Evolutionary conservation across 768 basidiomycete genomes (phyloP), one percentile per base, ranked within the genome.

Genomic region (Lactarius trivialis): DNA sequence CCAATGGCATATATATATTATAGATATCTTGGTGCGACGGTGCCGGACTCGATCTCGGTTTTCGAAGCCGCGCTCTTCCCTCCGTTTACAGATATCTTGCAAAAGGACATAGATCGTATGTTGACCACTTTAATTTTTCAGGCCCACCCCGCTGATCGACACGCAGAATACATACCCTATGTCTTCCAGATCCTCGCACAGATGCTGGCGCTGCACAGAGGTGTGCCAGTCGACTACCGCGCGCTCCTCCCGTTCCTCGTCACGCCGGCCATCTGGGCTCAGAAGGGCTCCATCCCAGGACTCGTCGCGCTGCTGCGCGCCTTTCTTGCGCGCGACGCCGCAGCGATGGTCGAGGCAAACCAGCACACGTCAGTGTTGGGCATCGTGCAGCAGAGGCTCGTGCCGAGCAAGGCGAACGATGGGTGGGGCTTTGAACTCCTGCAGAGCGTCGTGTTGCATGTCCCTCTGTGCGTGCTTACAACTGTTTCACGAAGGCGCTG

Each of bases 121-220:
- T 73, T 2, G 1, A 51, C 24, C 4, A 15, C 32, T 34, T 58
- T 1, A 14, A 5, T 14, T 24, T 24, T 26, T 43, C 14, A 14
- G 53, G 24, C 14, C 36, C n/a, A n/a, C n/a, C 43, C 17, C 19
- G 15, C 52, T 37, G 52, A 37, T 26, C 24, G 24, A 2, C 21
- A 3, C 24, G 4, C 73, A 94, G 96, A 98, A 76, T 98, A 97
- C 71, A 87, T 98, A 52, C 96, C 97, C 4, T 99, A 97, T 72
- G 89, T 91, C 58, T 98, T 98, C 81, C 97, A 99, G 71, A 83
- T 99, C 67, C 84, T 98, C 50, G 89, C 94, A 0, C 97, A 98
- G 70, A 93, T 99, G 81, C 86, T 99, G 33, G 89, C 93, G 65
- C 76, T 92, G 3, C 94, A 96, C 67, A 75, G 73, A 2, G 77